Conservation (phyloP, 192 early-diverging fungal genomes). For the Haplosporangium gracile region DNA sequence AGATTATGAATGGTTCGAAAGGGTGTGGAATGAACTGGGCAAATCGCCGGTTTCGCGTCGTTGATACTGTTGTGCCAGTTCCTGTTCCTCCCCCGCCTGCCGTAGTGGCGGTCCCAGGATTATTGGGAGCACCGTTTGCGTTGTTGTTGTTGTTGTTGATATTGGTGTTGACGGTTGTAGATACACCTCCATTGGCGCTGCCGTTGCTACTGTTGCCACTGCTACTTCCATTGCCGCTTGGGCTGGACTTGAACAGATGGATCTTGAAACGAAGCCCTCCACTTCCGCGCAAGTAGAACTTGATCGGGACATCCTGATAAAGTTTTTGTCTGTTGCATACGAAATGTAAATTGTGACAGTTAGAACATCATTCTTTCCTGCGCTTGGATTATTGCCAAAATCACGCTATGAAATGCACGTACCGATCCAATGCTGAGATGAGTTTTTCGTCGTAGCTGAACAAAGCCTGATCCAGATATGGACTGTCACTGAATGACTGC, state of each 20-base stretch:
- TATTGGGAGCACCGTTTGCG: neutral
- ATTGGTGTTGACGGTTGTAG: neutral
- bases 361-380: neutral
- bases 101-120: neutral
- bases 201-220: slow-evolving; percentile 20
- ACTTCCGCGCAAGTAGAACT: slow-evolving; percentile 72
- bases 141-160: slow-evolving; percentile 9
- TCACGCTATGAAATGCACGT: neutral
- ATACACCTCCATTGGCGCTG: neutral
- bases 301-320: slow-evolving; percentile 67
- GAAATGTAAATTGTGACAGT: neutral
- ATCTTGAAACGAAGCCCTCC: slow-evolving; percentile 72
- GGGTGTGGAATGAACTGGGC: slow-evolving; percentile 78
- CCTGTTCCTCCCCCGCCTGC: neutral
- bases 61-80: neutral
- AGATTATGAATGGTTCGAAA: slow-evolving; percentile 76
- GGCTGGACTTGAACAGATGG: slow-evolving; percentile 35
- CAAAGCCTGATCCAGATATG: slow-evolving; percentile 74
- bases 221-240: neutral
- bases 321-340: slow-evolving; percentile 59
- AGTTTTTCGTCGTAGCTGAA: slow-evolving; percentile 79
- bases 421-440: slow-evolving; percentile 75
- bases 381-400: neutral
- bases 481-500: slow-evolving; percentile 73
- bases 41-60: slow-evolving; percentile 58